Evolutionary conservation across 2,329 filamentous ascomycete species (phyloP).

Genomic region (Pseudocercospora pini-densiflorae): DNA sequence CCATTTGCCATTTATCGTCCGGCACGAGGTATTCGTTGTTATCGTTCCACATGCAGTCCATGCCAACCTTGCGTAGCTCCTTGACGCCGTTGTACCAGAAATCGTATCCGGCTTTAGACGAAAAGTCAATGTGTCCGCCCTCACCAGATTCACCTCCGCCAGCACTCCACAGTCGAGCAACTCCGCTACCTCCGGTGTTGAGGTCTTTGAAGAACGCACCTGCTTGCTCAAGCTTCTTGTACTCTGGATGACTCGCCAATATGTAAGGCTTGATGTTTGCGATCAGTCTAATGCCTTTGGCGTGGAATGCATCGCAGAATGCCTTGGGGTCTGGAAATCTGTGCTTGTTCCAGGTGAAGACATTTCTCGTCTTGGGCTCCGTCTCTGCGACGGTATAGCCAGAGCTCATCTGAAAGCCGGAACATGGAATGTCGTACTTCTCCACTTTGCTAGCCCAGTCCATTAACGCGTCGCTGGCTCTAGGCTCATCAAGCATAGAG

Average conservation of each 20-base stretch:
- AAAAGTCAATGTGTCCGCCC: slow-evolving; percentile 75
- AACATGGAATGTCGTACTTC: slow-evolving; percentile 70
- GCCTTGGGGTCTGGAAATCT: slow-evolving; percentile 70
- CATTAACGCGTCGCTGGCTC: slow-evolving; percentile 61
- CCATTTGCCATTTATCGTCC: slow-evolving; percentile 68
- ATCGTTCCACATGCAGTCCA: slow-evolving; percentile 79
- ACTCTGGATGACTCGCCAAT: slow-evolving; percentile 68
- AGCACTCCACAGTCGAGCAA: slow-evolving; percentile 72
- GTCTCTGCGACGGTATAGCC: slow-evolving; percentile 72
- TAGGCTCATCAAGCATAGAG: slow-evolving; percentile 61
- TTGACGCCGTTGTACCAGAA: slow-evolving; percentile 75
- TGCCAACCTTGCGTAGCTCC: slow-evolving; percentile 64
- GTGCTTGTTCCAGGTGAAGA: slow-evolving; percentile 73
- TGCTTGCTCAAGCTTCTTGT: slow-evolving; percentile 61
- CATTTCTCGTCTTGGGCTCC: slow-evolving; percentile 71
- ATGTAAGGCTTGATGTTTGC: slow-evolving; percentile 77
- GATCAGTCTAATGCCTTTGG: slow-evolving; percentile 68
- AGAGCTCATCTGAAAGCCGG: slow-evolving; percentile 73
- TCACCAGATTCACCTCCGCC: slow-evolving; percentile 72
- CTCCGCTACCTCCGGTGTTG: slow-evolving; percentile 51
- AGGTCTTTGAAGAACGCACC: slow-evolving; percentile 69
- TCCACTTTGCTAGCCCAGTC: slow-evolving; percentile 65
- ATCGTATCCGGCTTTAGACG: slow-evolving; percentile 66
- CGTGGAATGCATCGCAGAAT: slow-evolving; percentile 66
- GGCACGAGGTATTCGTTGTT: slow-evolving; percentile 76